These are phyloP conservation scores for Vigna hirtella DNA, from an alignment of 306 rosid genomes.

Conservation along the genomic window DNA sequence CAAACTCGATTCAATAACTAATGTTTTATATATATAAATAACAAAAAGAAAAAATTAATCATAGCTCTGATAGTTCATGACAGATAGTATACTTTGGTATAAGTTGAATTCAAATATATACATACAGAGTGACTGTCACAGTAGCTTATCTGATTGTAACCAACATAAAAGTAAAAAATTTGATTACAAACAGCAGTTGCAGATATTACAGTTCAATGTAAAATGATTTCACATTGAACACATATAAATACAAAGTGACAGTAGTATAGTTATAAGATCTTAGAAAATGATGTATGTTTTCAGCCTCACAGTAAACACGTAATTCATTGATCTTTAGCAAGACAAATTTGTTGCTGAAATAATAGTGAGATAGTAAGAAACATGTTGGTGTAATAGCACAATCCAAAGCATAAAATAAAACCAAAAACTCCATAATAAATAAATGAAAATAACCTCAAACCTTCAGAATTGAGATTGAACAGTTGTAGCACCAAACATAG, in stretches of 20 bases:
- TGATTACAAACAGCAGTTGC: too few relatives aligned
- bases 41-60: not conserved
- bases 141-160: not conserved
- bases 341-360: not conserved
- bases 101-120: not conserved
- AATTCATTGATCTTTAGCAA: not conserved
- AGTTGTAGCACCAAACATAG: not conserved
- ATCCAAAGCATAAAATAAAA: not conserved
- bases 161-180: too few relatives aligned
- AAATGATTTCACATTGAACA: too few relatives aligned
- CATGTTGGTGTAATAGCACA: not conserved
- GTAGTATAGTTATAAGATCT: not conserved
- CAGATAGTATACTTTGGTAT: not conserved
- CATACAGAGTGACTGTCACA: too few relatives aligned
- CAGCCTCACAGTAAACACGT: not conserved
- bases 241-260: not conserved
- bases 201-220: too few relatives aligned
- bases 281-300: too few relatives aligned
- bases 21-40: not conserved
- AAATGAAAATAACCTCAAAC: constrained; percentile 13
- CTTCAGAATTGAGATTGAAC: constrained; percentile 27
- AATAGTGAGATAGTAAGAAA: not conserved
- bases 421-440: not conserved
- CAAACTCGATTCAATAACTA: constrained; percentile 22
- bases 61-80: not conserved